Percentiles rank a stretch among this genome's conserved stretches.
These are phyloP conservation scores for Neltuma alba DNA, from an alignment of 306 rosid genomes.

Conservation along the genomic window DNA sequence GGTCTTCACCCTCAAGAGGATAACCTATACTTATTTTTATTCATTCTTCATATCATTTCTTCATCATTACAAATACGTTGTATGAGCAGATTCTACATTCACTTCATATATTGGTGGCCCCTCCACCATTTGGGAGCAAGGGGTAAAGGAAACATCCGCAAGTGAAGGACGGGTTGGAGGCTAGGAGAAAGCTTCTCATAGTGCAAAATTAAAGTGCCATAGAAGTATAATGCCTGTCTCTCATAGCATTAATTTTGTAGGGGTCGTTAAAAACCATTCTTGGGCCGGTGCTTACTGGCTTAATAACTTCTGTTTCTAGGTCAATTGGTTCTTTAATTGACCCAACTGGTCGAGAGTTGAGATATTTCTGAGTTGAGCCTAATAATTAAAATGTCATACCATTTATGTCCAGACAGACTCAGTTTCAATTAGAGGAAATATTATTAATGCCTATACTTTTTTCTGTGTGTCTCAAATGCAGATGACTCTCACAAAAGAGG, in stretches of 20 bases:
- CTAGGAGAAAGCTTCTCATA: conserved; percentile 16
- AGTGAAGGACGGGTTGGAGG: background rate
- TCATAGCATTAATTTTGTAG: background rate
- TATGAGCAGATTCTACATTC: background rate
- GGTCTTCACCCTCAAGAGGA: background rate
- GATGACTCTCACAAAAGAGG: background rate
- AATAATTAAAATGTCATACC: background rate
- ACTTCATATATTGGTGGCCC: background rate
- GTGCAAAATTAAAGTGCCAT: conserved; percentile 21
- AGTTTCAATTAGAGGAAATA: background rate
- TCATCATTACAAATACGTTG: background rate
- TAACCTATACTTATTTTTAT: background rate
- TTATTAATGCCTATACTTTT: background rate
- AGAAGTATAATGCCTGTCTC: conserved; percentile 13
- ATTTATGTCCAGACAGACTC: background rate
- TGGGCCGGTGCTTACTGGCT: background rate
- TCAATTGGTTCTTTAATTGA: conserved; percentile 7
- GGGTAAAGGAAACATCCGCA: conserved; percentile 1
- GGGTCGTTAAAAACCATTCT: background rate
- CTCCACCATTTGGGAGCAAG: background rate
- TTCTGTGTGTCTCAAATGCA: background rate
- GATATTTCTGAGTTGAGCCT: background rate
- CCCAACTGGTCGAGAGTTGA: background rate
- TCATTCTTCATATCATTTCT: background rate
- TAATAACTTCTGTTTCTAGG: conserved; percentile 6